phyloP scores from a whole-genome alignment of 148 eudicot genomes.

The Heliamphora exappendiculata region DNA sequence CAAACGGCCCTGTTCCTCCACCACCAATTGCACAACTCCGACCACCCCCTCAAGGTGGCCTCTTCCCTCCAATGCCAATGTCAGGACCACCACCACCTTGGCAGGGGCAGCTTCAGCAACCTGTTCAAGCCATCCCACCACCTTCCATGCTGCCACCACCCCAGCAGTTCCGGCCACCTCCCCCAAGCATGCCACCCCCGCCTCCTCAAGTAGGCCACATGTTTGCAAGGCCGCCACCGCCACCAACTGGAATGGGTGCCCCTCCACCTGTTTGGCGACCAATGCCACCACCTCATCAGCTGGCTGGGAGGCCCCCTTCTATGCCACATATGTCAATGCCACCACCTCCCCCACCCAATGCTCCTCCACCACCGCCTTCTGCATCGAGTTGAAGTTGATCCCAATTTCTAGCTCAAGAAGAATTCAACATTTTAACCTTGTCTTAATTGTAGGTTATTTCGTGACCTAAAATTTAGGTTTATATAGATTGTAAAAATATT shows the following conservation, averaged over 20 bases:
- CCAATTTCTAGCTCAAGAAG: neutral
- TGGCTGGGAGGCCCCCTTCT: constrained; percentile 42
- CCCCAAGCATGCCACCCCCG: constrained; percentile 70
- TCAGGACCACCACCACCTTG: constrained; percentile 41
- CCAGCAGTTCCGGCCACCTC: constrained; percentile 54
- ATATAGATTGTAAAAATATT: neutral
- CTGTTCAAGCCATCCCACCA: constrained; percentile 27
- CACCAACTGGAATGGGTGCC: constrained; percentile 43
- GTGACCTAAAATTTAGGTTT: neutral
- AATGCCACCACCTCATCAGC: constrained; percentile 55
- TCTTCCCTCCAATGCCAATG: constrained; percentile 55
- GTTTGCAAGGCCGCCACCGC: constrained; percentile 37
- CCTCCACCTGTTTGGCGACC: constrained; percentile 53
- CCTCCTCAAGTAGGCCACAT: constrained; percentile 41
- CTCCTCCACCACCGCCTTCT: constrained; percentile 15
- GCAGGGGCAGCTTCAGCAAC: constrained; percentile 63
- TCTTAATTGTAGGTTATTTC: neutral
- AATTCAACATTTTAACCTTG: neutral
- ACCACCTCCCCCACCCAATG: constrained; percentile 39
- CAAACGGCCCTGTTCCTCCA: constrained; percentile 65
- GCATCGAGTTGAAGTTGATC: constrained; percentile 8
- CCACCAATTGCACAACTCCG: constrained; percentile 38
- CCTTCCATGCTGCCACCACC: constrained; percentile 42
- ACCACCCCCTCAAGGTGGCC: constrained; percentile 39
- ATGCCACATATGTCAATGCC: constrained; percentile 58